phyloP scores from a whole-genome alignment of 1,284 basidiomycete species.

The Pseudozyma hubeiensis region DNA sequence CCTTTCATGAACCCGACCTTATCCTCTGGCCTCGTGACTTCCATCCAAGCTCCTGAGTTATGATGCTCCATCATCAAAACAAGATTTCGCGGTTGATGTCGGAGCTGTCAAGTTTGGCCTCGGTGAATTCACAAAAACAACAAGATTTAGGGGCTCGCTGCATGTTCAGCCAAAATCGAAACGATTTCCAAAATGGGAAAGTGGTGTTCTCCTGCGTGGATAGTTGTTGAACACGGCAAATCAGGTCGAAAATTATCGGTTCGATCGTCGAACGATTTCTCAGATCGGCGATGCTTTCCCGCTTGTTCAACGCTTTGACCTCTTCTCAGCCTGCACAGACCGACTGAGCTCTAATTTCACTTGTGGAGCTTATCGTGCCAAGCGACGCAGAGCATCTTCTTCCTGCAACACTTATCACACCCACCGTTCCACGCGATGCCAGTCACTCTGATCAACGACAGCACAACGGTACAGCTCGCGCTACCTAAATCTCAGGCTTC shows the following conservation, averaged over 20 bases:
- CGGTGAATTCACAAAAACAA: slow-evolving; percentile 12
- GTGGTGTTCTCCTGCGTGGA: slow-evolving; percentile 1
- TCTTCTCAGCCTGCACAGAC: too few species aligned
- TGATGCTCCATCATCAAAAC: neutral
- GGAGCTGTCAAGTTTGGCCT: slow-evolving; percentile 39
- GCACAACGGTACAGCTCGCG: slow-evolving; percentile 32
- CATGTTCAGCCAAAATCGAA: neutral
- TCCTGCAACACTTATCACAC: neutral
- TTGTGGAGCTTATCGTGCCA: neutral
- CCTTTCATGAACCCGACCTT: too few species aligned
- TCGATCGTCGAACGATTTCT: neutral
- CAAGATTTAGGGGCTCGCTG: slow-evolving; percentile 28
- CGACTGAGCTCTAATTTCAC: neutral
- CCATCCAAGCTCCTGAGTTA: too few species aligned
- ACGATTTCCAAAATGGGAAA: slow-evolving; percentile 6
- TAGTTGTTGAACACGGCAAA: slow-evolving; percentile 7
- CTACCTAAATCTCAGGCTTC: slow-evolving; percentile 46
- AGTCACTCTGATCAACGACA: slow-evolving; percentile 32
- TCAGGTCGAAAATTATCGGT: neutral
- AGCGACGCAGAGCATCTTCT: neutral
- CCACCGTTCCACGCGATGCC: slow-evolving; percentile 21
- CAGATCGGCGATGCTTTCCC: neutral
- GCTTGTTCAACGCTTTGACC: too few species aligned
- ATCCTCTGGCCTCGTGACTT: too few species aligned
- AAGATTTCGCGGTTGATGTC: neutral